phyloP scores from a whole-genome alignment of 108 stramenopile species.

The Cyclotella choctawhatcheeana region DNA sequence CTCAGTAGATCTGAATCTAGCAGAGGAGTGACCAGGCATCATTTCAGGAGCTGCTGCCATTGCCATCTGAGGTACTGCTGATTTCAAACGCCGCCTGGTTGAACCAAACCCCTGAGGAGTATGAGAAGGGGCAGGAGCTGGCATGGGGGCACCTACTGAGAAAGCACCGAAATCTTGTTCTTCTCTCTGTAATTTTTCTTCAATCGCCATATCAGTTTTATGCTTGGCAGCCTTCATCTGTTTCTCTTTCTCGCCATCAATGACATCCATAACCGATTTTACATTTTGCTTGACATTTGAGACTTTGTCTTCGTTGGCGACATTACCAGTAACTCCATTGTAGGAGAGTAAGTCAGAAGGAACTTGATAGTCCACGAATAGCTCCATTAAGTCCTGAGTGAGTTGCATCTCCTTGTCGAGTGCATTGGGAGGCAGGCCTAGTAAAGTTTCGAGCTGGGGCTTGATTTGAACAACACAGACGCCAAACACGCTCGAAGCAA shows the following conservation, averaged over 20 bases:
- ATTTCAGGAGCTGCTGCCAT: neutral
- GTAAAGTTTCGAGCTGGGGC: slow-evolving; percentile 82
- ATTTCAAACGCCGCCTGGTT: neutral
- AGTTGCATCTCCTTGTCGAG: slow-evolving; percentile 88
- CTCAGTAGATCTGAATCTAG: neutral
- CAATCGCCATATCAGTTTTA: slow-evolving; percentile 60
- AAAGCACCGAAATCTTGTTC: too few species aligned
- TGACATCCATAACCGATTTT: slow-evolving; percentile 68
- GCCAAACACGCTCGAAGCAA: slow-evolving; percentile 83
- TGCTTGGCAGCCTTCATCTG: slow-evolving; percentile 56
- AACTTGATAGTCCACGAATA: slow-evolving; percentile 88
- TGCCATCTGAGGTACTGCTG: neutral
- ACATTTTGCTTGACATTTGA: slow-evolving; percentile 68
- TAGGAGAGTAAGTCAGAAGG: slow-evolving; percentile 84
- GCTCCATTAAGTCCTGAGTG: slow-evolving; percentile 81
- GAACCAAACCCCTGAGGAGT: neutral
- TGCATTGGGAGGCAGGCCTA: slow-evolving; percentile 65
- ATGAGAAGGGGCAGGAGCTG: neutral
- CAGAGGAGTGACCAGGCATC: neutral
- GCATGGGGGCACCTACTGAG: too few species aligned
- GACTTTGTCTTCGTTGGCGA: slow-evolving; percentile 58
- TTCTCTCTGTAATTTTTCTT: slow-evolving; percentile 19
- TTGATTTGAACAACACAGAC: slow-evolving; percentile 83
- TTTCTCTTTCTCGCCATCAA: slow-evolving; percentile 58
- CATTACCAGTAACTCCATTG: slow-evolving; percentile 58